Evolutionary conservation across 2,329 filamentous ascomycete genomes (phyloP), one percentile per base, ranked within the genome.

Genomic region (Incumbomyces lentus): DNA sequence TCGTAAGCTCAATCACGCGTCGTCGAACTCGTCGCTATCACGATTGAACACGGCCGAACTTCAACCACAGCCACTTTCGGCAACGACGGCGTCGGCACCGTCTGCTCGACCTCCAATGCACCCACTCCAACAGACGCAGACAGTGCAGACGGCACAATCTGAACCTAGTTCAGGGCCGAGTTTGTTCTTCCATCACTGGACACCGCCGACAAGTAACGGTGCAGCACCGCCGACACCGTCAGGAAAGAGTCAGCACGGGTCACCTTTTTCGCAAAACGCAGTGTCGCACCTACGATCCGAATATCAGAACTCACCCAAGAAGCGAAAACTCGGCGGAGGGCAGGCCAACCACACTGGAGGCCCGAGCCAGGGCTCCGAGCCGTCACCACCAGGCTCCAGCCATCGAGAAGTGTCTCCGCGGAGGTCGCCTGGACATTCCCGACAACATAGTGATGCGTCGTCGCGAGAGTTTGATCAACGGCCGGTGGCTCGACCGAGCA

Each of bases 121-220:
- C 64, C 72, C 68, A 59, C 75, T 71, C 59, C 71, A 69, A 58
- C 75, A 68, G 60, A 64, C 67, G 33, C 74, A 78, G 46, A 66
- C 70, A 6, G 65, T 71, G 34, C 62, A 66, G 46, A 66, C 70
- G 6, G 65, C 71, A 33, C 62, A 66, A 38, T 73, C 75, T 49
- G 78, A 81, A 57, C 66, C 77, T 37, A 72, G 81, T 52, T 75
- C 79, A 14, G 86, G 84, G 34, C 80, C 83, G 0, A 84, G 82
- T 17, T 84, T 94, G 40, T 92, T 86, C 64, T 95, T 95, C 62
- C 86, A 94, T 60, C 86, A 94, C 62, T 95, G 88, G 87, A 84
- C 90, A 49, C 88, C 88, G 38, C 88, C 88, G 12, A 76, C 52
- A 75, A 84, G 64, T 70, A 72, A 53, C 73, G 72, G 75, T 48